A percentile compares a stretch with the other conserved stretches of the same genome.
These are phyloP conservation scores for Meripilus lineatus DNA, from an alignment of 1,284 basidiomycete species.

Conservation along the genomic window DNA sequence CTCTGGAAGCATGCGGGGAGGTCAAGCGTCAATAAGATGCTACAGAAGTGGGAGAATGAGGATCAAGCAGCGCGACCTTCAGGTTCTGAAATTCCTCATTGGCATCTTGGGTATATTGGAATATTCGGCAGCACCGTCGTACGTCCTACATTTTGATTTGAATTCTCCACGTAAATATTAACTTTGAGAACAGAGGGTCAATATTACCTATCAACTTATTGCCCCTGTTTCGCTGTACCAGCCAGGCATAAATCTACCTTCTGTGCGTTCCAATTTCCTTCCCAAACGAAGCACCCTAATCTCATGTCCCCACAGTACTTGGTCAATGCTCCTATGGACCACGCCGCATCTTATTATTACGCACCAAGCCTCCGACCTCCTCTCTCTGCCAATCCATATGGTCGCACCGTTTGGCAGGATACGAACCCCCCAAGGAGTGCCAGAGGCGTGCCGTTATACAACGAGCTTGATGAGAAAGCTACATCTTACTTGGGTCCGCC, in stretches of 20 bases:
- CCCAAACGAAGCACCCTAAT: too few species aligned
- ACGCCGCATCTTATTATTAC: conserved; percentile 18
- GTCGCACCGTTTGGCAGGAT: conserved; percentile 1
- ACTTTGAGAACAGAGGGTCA: too few species aligned
- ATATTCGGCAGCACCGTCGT: conserved; percentile 37
- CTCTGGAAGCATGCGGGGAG: conserved; percentile 51
- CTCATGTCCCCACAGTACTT: conserved; percentile 25
- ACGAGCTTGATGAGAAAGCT: conserved; percentile 4
- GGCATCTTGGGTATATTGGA: conserved; percentile 40
- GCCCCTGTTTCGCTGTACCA: not conserved
- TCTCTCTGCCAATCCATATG: not conserved
- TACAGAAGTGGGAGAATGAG: conserved; percentile 37
- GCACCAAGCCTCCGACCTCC: conserved; percentile 3
- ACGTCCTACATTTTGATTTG: conserved; percentile 29
- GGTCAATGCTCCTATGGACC: conserved; percentile 28
- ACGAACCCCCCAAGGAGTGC: not conserved
- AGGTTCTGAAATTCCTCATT: conserved; percentile 33
- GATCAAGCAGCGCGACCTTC: conserved; percentile 32
- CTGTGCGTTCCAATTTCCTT: too few species aligned
- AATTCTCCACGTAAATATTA: conserved; percentile 37
- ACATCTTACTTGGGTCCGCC: conserved; percentile 2
- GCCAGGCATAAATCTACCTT: not conserved
- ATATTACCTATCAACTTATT: too few species aligned
- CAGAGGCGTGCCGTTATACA: conserved; percentile 5
- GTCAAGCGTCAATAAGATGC: conserved; percentile 33